Evolutionary conservation across 352 stramenopile species (phyloP).

Genomic region (Phytophthora pini): DNA sequence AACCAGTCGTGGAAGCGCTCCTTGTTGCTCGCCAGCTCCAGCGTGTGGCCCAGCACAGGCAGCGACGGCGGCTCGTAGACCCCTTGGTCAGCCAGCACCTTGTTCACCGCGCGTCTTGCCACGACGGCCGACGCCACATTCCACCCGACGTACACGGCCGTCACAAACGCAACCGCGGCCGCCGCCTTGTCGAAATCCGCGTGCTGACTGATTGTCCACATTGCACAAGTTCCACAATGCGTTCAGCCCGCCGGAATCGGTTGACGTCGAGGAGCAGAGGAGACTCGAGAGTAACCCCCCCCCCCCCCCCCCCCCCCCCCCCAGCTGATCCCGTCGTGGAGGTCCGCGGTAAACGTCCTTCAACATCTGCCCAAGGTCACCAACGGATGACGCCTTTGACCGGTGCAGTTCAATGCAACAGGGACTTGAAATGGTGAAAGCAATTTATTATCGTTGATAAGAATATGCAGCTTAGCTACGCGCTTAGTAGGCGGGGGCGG

Average conservation of each 20-base stretch:
- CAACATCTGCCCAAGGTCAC: slow-evolving; percentile 12
- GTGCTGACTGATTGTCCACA: slow-evolving; percentile 19
- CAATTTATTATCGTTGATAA: slow-evolving; percentile 10
- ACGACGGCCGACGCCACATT: slow-evolving; percentile 13
- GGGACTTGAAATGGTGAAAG: slow-evolving; percentile 3
- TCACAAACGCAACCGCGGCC: slow-evolving; percentile 9
- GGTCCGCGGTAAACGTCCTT: slow-evolving; percentile 13
- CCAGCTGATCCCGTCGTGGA: slow-evolving; percentile 18
- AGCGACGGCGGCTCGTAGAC: slow-evolving; percentile 30
- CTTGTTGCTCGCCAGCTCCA: slow-evolving; percentile 36
- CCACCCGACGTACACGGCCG: slow-evolving; percentile 17
- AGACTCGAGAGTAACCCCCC: not conserved
- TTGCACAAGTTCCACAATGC: not conserved
- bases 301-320: too few species aligned
- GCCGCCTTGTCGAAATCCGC: slow-evolving; percentile 14
- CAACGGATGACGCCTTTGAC: slow-evolving; percentile 2
- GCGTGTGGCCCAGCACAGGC: slow-evolving; percentile 38
- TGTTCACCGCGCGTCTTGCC: slow-evolving; percentile 3
- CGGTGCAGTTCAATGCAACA: not conserved
- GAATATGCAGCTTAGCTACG: slow-evolving; percentile 1
- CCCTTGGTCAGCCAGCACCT: slow-evolving; percentile 18
- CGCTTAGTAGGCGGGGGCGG: slow-evolving; percentile 28
- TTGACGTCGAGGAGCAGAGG: slow-evolving; percentile 12
- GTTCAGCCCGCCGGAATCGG: slow-evolving; percentile 11
- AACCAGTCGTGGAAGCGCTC: slow-evolving; percentile 65